Evolutionary conservation across 805 yeast genomes (phyloP), one percentile per base, ranked within the genome.

Genomic region (Priceomyces medius): DNA sequence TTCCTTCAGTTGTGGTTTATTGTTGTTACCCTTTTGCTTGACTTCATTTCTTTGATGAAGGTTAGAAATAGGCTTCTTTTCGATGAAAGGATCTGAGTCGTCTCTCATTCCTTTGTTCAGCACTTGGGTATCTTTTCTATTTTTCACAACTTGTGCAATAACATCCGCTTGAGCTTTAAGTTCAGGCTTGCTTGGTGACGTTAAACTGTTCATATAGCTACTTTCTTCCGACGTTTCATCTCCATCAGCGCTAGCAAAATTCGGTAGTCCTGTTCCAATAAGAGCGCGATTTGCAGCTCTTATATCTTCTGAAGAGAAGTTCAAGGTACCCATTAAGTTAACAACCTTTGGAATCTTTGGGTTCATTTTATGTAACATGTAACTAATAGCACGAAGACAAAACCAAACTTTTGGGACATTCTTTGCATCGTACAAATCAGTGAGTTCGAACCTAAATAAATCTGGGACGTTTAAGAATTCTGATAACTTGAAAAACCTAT

Each of bases 331-430:
- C 7, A 81, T 82, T 24, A 87, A 61, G 47, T 79, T 76, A 24
- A 72, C 74, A 55, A 91, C 76, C 3, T 70, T 64, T 1, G 90
- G 87, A 17, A 83, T 81, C 14, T 66, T 64, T 4, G 59, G 41
- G 19, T 77, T 74, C 20, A 79, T 70, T 50, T 74, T 71, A 44
- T 83, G 74, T 41, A 93, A 71, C 58, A 88, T 79, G 50, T 79
- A 87, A 38, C 89, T 81, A 48, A 91, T 65, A 2, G 97, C 97
- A 66, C 91, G 97, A 27, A 93, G 64, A 51, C 97, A 90, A 63
- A 88, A 89, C 58, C 93, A 85, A 19, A 93, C 98, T 56, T 88
- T 90, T 12, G 98, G 98, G 16, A 90, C 77, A 56, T 91, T 86
- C 55, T 88, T 90, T 56, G 84, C 83, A 56, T 93, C 97, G 63